phyloP scores from a whole-genome alignment of 495 filamentous ascomycete species.

The Darksidea phi region DNA sequence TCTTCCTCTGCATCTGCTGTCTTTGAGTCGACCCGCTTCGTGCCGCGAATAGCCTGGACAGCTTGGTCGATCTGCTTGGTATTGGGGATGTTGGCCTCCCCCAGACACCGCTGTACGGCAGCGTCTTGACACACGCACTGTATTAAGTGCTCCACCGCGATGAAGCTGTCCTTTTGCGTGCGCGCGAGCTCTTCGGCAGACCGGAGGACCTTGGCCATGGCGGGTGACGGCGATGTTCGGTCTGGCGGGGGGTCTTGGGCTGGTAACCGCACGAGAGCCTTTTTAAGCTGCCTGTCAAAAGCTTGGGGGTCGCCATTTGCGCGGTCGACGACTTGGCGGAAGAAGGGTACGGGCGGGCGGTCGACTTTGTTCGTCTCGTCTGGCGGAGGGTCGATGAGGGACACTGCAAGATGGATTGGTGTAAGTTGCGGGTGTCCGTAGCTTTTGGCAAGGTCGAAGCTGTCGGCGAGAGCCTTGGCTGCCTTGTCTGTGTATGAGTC shows the following conservation, averaged over 20 bases:
- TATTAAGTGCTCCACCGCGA: conserved; percentile 93
- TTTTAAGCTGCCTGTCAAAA: conserved; percentile 86
- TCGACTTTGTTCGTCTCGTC: conserved; percentile 68
- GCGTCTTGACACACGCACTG: conserved; percentile 75
- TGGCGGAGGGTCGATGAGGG: conserved; percentile 78
- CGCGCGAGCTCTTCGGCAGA: conserved; percentile 87
- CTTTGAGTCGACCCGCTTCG: conserved; percentile 86
- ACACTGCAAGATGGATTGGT: conserved; percentile 83
- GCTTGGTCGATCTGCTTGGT: conserved; percentile 84
- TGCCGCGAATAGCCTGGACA: conserved; percentile 85
- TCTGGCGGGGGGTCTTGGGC: conserved; percentile 95
- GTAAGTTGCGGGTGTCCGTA: conserved; percentile 87
- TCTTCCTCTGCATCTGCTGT: conserved; percentile 88
- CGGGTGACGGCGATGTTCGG: conserved; percentile 71
- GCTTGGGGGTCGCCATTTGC: conserved; percentile 89
- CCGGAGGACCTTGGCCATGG: conserved; percentile 76
- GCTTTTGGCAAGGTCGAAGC: conserved; percentile 76
- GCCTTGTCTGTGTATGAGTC: conserved; percentile 92
- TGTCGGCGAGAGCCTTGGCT: conserved; percentile 80
- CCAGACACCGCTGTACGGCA: conserved; percentile 67
- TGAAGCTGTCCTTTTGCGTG: conserved; percentile 91
- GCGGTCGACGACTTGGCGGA: conserved; percentile 90
- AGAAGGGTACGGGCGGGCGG: conserved; percentile 63
- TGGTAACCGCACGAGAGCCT: conserved; percentile 81
- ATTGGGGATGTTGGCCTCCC: conserved; percentile 89